Evolutionary conservation across 2,329 filamentous ascomycete genomes (phyloP).

Genomic region (Fonsecaea nubica): DNA sequence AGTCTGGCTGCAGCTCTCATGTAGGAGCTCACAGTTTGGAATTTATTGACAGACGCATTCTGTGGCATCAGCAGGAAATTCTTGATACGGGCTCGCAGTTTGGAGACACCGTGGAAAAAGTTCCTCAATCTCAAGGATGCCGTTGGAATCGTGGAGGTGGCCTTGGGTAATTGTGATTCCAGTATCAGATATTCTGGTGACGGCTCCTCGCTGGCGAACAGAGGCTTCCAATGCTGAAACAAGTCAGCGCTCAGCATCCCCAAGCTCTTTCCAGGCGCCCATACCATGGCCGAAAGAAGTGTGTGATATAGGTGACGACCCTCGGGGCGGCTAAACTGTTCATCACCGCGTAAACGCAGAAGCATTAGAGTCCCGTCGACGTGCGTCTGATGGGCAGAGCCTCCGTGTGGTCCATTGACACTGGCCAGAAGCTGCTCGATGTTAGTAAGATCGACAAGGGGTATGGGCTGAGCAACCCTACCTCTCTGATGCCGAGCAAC

Average conservation of each 20-base stretch:
- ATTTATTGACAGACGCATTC: slow-evolving; percentile 9
- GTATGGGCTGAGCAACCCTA: not conserved
- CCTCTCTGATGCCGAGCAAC: slow-evolving; percentile 32
- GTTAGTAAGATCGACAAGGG: slow-evolving; percentile 9
- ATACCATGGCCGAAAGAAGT: slow-evolving; percentile 32
- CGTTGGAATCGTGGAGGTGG: slow-evolving; percentile 15
- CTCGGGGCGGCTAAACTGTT: slow-evolving; percentile 26
- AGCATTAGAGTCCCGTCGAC: slow-evolving; percentile 33
- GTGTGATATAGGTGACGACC: slow-evolving; percentile 29
- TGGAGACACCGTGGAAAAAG: slow-evolving; percentile 34
- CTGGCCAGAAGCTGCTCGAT: slow-evolving; percentile 25
- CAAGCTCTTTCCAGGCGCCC: slow-evolving; percentile 4
- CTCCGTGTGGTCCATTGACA: slow-evolving; percentile 17
- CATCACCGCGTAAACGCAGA: slow-evolving; percentile 29
- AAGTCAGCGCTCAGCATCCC: slow-evolving; percentile 18
- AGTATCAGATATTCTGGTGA: slow-evolving; percentile 28
- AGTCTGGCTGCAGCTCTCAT: slow-evolving; percentile 25
- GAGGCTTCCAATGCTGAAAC: slow-evolving; percentile 32
- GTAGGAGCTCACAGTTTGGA: slow-evolving; percentile 21
- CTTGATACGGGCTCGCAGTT: slow-evolving; percentile 30
- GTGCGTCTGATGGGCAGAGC: slow-evolving; percentile 28
- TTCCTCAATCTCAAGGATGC: slow-evolving; percentile 21
- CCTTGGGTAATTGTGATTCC: slow-evolving; percentile 29
- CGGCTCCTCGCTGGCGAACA: slow-evolving; percentile 33
- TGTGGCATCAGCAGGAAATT: slow-evolving; percentile 26